phyloP scores from a whole-genome alignment of 805 yeast genomes.

The Kurtzmaniella cleridarum region DNA sequence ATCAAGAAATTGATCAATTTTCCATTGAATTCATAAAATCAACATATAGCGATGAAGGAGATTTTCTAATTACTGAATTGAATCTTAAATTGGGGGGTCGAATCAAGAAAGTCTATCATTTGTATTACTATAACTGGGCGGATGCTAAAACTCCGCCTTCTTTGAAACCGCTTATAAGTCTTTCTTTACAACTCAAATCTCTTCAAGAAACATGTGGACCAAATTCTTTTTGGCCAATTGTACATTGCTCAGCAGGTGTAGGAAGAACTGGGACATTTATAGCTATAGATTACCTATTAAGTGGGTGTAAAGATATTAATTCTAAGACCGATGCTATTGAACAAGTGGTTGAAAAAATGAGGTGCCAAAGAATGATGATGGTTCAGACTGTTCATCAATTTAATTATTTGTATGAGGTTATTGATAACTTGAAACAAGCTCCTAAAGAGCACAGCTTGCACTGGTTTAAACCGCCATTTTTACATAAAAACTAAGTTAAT shows the following conservation, averaged over 20 bases:
- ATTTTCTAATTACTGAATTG: conserved; percentile 22
- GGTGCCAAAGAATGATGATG: conserved; percentile 38
- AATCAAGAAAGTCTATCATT: conserved; percentile 30
- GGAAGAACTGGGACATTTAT: conserved; percentile 41
- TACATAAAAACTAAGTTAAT: too few relatives aligned
- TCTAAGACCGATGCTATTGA: conserved; percentile 17
- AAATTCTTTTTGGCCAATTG: conserved; percentile 16
- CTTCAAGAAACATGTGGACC: conserved; percentile 1
- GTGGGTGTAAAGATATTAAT: conserved; percentile 3
- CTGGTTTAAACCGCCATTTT: not conserved
- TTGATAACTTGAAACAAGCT: conserved; percentile 6
- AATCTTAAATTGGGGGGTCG: conserved; percentile 13
- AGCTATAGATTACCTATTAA: conserved; percentile 29
- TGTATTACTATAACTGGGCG: conserved; percentile 40
- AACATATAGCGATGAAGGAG: conserved; percentile 11
- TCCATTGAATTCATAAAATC: conserved; percentile 12
- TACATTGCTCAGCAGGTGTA: conserved; percentile 46
- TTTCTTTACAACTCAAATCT: conserved; percentile 10
- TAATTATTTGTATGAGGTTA: conserved; percentile 27
- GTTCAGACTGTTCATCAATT: conserved; percentile 38
- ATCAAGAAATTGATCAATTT: conserved; percentile 2
- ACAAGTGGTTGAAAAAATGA: conserved; percentile 20
- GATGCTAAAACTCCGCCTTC: conserved; percentile 38
- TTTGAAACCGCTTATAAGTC: conserved; percentile 22
- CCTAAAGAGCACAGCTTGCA: not conserved